A percentile compares a stretch with the other conserved stretches of the same genome.
These are phyloP conservation scores for Striga asiatica DNA, from an alignment of 257 asterid genomes.

Conservation along the genomic window DNA sequence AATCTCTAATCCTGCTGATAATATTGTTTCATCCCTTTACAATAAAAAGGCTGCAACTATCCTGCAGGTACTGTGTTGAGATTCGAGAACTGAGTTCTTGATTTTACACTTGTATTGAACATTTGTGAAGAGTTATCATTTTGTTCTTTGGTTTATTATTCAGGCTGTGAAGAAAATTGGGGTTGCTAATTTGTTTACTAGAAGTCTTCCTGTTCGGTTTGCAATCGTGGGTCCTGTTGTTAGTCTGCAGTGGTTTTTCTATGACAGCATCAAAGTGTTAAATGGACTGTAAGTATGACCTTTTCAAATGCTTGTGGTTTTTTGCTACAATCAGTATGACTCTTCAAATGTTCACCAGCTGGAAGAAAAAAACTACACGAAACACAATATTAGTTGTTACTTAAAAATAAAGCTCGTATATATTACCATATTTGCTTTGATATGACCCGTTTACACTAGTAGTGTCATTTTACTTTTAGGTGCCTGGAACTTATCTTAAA, in stretches of 20 bases:
- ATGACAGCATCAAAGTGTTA: conserved; percentile 59
- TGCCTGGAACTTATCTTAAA: neutral
- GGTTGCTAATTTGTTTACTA: conserved; percentile 38
- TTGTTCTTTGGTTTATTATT: conserved; percentile 3
- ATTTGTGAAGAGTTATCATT: neutral
- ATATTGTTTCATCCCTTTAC: conserved; percentile 54
- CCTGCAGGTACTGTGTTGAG: conserved; percentile 26
- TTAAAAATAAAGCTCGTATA: neutral
- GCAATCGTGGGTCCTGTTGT: conserved; percentile 60
- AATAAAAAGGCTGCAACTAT: conserved; percentile 36
- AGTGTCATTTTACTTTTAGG: neutral
- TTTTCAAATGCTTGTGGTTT: neutral
- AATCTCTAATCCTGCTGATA: conserved; percentile 68
- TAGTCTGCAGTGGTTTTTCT: conserved; percentile 63
- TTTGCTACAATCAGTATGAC: neutral
- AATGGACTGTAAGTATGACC: conserved; percentile 49
- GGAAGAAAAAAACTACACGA: neutral
- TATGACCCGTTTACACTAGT: neutral
- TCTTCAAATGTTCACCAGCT: neutral
- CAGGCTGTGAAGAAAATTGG: conserved; percentile 61
- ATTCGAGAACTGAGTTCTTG: neutral
- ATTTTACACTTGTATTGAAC: neutral
- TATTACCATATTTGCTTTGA: neutral
- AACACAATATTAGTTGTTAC: neutral
- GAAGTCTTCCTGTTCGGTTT: conserved; percentile 63